phyloP scores from a whole-genome alignment of 108 stramenopile species.

The Skeletonema tropicum region DNA sequence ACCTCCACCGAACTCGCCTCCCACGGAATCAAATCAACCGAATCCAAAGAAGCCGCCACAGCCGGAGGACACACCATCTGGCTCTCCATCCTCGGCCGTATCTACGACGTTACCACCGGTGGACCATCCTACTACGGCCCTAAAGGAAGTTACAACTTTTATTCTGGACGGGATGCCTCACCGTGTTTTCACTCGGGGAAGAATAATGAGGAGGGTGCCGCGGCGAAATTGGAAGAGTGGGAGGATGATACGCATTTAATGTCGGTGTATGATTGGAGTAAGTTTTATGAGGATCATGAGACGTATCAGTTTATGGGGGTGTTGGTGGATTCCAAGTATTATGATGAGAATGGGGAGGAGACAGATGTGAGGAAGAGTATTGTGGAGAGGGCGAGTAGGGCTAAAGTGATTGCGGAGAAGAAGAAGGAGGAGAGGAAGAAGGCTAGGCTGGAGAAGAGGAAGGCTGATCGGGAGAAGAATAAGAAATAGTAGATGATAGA shows the following conservation, averaged over 20 bases:
- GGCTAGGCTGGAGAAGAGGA: background rate
- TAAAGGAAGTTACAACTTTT: constrained; percentile 50
- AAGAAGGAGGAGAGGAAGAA: constrained; percentile 1
- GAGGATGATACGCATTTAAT: constrained; percentile 34
- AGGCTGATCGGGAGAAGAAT: background rate
- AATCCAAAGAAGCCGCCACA: constrained; percentile 12
- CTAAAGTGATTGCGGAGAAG: constrained; percentile 30
- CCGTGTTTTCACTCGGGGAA: constrained; percentile 69
- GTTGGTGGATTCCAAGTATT: constrained; percentile 57
- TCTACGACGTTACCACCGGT: constrained; percentile 79
- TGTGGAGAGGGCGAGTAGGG: constrained; percentile 25
- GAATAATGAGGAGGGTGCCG: constrained; percentile 68
- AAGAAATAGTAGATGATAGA: background rate
- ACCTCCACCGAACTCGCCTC: constrained; percentile 25
- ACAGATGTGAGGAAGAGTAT: constrained; percentile 37
- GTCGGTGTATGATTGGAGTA: constrained; percentile 45
- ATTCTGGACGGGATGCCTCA: constrained; percentile 57
- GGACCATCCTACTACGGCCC: constrained; percentile 21
- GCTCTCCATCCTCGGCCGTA: constrained; percentile 78
- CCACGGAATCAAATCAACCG: constrained; percentile 11
- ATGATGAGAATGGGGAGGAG: constrained; percentile 57
- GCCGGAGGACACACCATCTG: constrained; percentile 48
- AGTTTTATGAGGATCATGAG: constrained; percentile 67
- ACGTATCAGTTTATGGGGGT: constrained; percentile 62
- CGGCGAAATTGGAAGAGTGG: constrained; percentile 53